phyloP scores from a whole-genome alignment of 108 stramenopile genomes.

The Tribonema minus region DNA sequence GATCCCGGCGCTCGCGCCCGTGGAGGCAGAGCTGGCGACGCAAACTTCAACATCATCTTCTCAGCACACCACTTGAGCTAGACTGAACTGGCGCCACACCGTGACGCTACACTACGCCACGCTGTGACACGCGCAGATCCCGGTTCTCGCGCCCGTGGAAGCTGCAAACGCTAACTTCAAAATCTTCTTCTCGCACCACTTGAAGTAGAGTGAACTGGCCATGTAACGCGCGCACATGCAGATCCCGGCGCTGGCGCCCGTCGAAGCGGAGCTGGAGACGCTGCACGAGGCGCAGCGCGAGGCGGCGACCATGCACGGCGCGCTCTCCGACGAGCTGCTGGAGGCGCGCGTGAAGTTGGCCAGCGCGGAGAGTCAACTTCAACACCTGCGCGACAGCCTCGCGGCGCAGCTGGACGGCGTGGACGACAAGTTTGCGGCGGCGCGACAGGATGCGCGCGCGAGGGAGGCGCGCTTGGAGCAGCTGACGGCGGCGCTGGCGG shows the following conservation, averaged over 20 bases:
- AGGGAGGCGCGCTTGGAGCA: background rate
- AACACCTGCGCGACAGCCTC: background rate
- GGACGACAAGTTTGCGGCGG: background rate
- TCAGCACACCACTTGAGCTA: background rate
- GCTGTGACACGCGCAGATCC: no score
- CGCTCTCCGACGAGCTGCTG: background rate
- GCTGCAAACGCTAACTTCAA: background rate
- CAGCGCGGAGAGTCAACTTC: background rate
- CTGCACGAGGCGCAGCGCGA: background rate
- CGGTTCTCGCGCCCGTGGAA: background rate
- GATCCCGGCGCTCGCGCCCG: background rate
- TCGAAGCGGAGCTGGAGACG: background rate
- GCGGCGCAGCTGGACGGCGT: background rate
- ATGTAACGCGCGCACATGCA: no score
- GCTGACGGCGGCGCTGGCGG: background rate
- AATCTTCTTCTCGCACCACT: no score
- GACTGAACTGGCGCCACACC: background rate
- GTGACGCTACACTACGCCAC: background rate
- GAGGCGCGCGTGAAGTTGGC: background rate
- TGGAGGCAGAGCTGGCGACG: background rate
- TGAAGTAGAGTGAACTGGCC: no score
- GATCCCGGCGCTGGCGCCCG: background rate
- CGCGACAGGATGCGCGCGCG: background rate
- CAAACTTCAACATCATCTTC: no score
- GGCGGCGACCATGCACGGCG: background rate